Base-by-base conservation (phyloP, 148 eudicot species). In the Cornus controversa region DNA sequence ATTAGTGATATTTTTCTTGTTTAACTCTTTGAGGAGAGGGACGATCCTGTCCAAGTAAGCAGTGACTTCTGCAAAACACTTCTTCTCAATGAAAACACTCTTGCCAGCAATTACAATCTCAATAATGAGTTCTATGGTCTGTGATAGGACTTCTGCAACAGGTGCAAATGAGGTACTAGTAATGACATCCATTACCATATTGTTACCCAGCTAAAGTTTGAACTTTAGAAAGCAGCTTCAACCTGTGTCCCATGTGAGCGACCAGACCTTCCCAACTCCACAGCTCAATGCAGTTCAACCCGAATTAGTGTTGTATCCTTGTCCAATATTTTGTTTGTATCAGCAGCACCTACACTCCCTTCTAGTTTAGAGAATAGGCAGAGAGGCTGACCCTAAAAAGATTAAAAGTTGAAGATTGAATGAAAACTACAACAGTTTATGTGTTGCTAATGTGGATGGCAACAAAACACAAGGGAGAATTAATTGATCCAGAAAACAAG, bases 21-120 rank as follows among this genome's bases (percentile, higher is more conserved):
- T 71, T 24, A 85, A 36, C 74, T 85, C 88, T 29, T 69, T 76
- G 22, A 85, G 76, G 69, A 85, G 77, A 74, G 85, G 88, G 23
- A 82, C 27, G 14, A 85, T 64, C 37, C 72, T 26, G 24, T 82
- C 66, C 62, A 85, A 67, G 75, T 80, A 80, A 72, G 79, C 71
- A 31, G 88, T 36, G 20, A 85, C 78, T 68, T 82, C 66, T 8
- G 60, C 36, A 82, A 85, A 68, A 68, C 78, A 71, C 60, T 77
- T 75, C 75, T 76, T 77, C 77, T 70, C 81, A 71, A 85, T 64
- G 42, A 71, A 65, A 72, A 80, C 83, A 67, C 71, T 66, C 8
- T 82, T 72, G 14, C 85, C 76, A 45, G 75, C 66, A 67, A 47
- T 3, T 45, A 36, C 54, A 60, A 75, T 42, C 72, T 85, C 88